Evolutionary conservation across 192 early-diverging fungal genomes (phyloP).

Genomic region (Coemansia biformis): DNA sequence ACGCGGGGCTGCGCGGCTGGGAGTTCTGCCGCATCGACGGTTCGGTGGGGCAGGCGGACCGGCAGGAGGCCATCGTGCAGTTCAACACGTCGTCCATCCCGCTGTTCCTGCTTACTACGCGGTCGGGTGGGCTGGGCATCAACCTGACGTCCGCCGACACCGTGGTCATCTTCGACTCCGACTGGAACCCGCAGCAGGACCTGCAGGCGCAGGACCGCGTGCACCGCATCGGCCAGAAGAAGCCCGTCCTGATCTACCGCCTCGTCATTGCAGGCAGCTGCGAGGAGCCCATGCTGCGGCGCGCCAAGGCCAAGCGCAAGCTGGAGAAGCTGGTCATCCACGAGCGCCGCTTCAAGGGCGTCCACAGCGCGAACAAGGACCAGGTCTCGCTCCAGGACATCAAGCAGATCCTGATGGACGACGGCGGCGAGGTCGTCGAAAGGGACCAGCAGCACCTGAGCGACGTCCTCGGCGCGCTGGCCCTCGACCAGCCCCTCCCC

Average conservation of each 20-base stretch:
- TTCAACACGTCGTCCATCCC: constrained; percentile 49
- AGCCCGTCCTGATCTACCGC: constrained; percentile 87
- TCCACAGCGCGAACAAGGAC: constrained; percentile 12
- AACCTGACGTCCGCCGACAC: constrained; percentile 96
- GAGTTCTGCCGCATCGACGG: constrained; percentile 89
- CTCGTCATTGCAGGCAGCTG: constrained; percentile 79
- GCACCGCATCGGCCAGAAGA: constrained; percentile 92
- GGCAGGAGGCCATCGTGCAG: constrained; percentile 56
- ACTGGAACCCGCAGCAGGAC: constrained; percentile 99
- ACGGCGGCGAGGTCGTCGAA: constrained; percentile 60
- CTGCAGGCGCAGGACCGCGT: constrained; percentile 95
- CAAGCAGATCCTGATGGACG: constrained; percentile 64
- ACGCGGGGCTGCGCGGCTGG: constrained; percentile 75
- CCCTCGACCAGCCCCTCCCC: constrained; percentile 18
- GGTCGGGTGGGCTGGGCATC: constrained; percentile 95
- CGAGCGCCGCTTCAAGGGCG: constrained; percentile 72
- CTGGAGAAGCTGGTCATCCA: constrained; percentile 96
- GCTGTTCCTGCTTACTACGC: constrained; percentile 90
- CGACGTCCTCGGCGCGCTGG: constrained; percentile 14
- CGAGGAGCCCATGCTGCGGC: constrained; percentile 75
- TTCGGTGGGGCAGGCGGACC: constrained; percentile 69
- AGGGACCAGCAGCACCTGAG: constrained; percentile 23
- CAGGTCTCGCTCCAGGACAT: constrained; percentile 61
- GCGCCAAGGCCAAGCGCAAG: constrained; percentile 77
- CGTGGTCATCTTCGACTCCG: constrained; percentile 93